Percentiles rank a stretch among this genome's conserved stretches.
phyloP scores from a whole-genome alignment of 352 stramenopile species.

The Phytophthora pluvialis region DNA sequence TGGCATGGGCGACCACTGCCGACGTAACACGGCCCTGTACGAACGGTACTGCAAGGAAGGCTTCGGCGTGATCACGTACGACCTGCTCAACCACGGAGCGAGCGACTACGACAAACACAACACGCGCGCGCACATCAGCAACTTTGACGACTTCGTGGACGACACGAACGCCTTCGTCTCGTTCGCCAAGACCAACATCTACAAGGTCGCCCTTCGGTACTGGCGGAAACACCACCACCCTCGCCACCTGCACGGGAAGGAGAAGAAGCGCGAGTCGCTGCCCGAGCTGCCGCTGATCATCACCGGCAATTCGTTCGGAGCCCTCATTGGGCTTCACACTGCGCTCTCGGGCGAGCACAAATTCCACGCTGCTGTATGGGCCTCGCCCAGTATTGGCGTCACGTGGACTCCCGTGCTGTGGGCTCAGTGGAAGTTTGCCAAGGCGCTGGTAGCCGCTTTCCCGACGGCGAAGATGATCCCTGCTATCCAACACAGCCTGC shows the following conservation, averaged over 20 bases:
- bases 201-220: conserved; percentile 38
- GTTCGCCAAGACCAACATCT: conserved; percentile 43
- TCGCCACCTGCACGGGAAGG: conserved; percentile 33
- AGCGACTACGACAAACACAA: conserved; percentile 46
- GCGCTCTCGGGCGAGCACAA: conserved; percentile 45
- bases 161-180: conserved; percentile 53
- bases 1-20: conserved; percentile 66
- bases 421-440: conserved; percentile 42
- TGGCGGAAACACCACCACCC: conserved; percentile 43
- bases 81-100: conserved; percentile 56
- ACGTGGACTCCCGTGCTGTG: conserved; percentile 48
- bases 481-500: conserved; percentile 38
- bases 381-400: conserved; percentile 41
- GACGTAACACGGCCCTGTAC: conserved; percentile 55
- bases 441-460: conserved; percentile 38
- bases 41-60: conserved; percentile 50
- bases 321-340: conserved; percentile 49
- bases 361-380: conserved; percentile 47
- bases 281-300: conserved; percentile 48
- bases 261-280: conserved; percentile 22
- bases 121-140: conserved; percentile 41
- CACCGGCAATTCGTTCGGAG: conserved; percentile 45
- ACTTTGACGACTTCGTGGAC: conserved; percentile 50
- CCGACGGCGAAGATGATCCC: conserved; percentile 50
- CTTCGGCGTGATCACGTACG: conserved; percentile 65